Base-by-base conservation (phyloP, 441 rosid genomes). In the Hura crepitans region DNA sequence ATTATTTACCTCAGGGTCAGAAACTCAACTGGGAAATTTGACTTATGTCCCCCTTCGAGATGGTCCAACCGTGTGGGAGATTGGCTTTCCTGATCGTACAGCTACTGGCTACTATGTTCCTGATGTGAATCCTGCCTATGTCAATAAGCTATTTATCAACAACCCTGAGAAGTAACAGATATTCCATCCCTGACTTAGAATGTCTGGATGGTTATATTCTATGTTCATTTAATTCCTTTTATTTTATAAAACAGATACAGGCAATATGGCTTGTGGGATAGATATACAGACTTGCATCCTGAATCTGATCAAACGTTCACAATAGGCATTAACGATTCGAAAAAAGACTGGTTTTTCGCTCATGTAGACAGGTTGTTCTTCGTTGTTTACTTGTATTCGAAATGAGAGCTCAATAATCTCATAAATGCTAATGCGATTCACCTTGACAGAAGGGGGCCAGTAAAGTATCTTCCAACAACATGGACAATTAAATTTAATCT, bases 181-280 rank as follows among this genome's bases (percentile, higher is more conserved):
- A 6, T 42, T 42, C 46, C 12, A 13, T 10, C 31, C 33, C 28
- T 55, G 46, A 9, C 59, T 55, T 55, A 13, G 31, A 11, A 12
- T 20, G 31, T 55, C 31, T 55, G 23, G 23, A 14, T 30, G 17
- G 30, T 13, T 27, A 57, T 12, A 57, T 12, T 33, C 27, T 57
- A 23, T 43, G 4, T 35, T 9, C 5, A 39, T 70, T 60, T 23
- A 0, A 55, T 55, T 18, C 15, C 56, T 25, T 25, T 50, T 57
- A 9, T 43, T 23, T 31, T 23, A 25, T 57, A n/a, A 20, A 12
- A 49, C 77, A 82, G 85, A 77, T 75, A 28, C 63, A 79, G 85
- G 69, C 85, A 79, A 51, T 79, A 82, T 15, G 81, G 75, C n/a
- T 55, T 77, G 62, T 79, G 85, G 85, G 85, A 82, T 42, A 75